A percentile compares a stretch with the other conserved stretches of the same genome.
These are phyloP conservation scores for Mikania micrantha DNA, from an alignment of 129 eudicot genomes.

Conservation along the genomic window DNA sequence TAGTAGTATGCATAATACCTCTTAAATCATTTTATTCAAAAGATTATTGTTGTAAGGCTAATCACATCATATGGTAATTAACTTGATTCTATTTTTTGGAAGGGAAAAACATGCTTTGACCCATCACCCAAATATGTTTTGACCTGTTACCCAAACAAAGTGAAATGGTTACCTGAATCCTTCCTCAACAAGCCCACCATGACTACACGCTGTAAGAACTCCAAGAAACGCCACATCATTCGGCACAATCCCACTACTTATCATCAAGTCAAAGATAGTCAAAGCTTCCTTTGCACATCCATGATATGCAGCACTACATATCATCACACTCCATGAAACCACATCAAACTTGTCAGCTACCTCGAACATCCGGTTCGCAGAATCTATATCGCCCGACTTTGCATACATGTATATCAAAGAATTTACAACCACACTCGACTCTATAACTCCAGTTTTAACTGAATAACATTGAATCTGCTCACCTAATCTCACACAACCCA, in stretches of 20 bases:
- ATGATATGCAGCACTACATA: slow-evolving; percentile 40
- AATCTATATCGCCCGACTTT: slow-evolving; percentile 43
- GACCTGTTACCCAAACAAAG: neutral
- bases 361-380: slow-evolving; percentile 33
- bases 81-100: neutral
- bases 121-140: neutral
- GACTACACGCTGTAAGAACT: slow-evolving; percentile 54
- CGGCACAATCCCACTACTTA: slow-evolving; percentile 23
- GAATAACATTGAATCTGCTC: slow-evolving; percentile 46
- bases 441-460: slow-evolving; percentile 26
- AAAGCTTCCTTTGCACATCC: slow-evolving; percentile 40
- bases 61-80: neutral
- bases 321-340: slow-evolving; percentile 46
- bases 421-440: slow-evolving; percentile 26
- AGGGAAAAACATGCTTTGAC: neutral
- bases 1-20: neutral
- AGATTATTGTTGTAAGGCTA: neutral
- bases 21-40: neutral
- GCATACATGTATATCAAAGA: slow-evolving; percentile 46
- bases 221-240: slow-evolving; percentile 45
- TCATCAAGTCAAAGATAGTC: slow-evolving; percentile 39
- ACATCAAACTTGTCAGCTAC: slow-evolving; percentile 28
- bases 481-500: slow-evolving; percentile 38
- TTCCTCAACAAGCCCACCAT: slow-evolving; percentile 47
- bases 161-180: slow-evolving; percentile 27